Base-by-base conservation (phyloP, 1,284 basidiomycete species). In the Filobasidium uniguttulatum region DNA sequence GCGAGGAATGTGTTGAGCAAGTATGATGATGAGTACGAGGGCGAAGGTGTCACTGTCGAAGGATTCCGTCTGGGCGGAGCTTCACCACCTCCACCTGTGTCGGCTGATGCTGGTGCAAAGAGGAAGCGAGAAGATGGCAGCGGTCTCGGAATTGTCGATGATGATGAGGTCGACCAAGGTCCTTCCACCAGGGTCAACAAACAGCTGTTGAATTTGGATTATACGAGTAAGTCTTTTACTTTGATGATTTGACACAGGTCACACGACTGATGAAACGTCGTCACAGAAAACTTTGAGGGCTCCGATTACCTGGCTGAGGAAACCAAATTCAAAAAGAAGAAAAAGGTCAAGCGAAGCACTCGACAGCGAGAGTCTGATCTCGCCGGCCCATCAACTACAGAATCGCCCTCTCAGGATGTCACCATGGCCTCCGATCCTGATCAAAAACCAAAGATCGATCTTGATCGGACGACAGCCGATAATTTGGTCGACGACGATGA, bases 401-500 rank as follows among this genome's bases (percentile, higher is more conserved):
- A n/a, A n/a, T n/a, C n/a, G n/a, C n/a, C n/a, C n/a, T n/a, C n/a
- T 22, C 90, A 91, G 84, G 78, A 84, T 44, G 77, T 88, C 54
- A 88, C 89, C 59, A 72, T 78, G 57, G 50, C 29, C 53, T 54
- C 50, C n/a, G 36, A 38, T 10, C n/a, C n/a, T n/a, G 36, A 38
- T 10, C 9, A 23, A n/a, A 44, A 56, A 56, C 52, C 55, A 49
- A 22, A 41, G 69, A 77, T 55, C 68, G 77, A 44, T 77, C 79
- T 54, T 74, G 78, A 71, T 59, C 73, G 81, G 60, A 79, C 89
- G 65, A 73, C 82, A 50, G 80, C 89, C 60, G 75, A 76, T 55
- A 93, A 96, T 70, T 85, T 97, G 66, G 83, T 98, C 56, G 94
- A 98, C 70, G 94, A 99, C 66, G 94, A 99, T 67, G 94, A 99